These are phyloP conservation scores for Aspergillus cavernicola DNA, from an alignment of 495 filamentous ascomycete genomes.

Conservation along the genomic window DNA sequence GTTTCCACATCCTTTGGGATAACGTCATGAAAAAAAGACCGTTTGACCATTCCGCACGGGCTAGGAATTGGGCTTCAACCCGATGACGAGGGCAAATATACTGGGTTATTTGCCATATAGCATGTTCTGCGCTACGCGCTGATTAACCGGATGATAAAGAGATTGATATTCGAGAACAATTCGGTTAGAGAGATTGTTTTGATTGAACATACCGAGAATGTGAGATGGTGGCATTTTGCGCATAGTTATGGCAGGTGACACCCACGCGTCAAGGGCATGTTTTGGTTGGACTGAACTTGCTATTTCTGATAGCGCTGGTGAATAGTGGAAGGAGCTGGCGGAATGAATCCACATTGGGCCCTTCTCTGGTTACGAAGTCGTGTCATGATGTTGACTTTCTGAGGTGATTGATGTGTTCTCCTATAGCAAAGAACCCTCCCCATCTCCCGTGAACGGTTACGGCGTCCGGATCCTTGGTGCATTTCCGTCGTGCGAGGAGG, in stretches of 20 bases:
- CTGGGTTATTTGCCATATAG: constrained; percentile 61
- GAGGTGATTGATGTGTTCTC: constrained; percentile 55
- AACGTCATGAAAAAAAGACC: too few relatives aligned
- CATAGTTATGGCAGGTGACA: constrained; percentile 67
- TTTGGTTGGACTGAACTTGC: background rate
- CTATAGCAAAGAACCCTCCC: constrained; percentile 29
- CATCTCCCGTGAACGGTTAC: constrained; percentile 65
- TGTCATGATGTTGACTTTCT: constrained; percentile 87
- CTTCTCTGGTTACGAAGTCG: constrained; percentile 74
- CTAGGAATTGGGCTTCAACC: too few relatives aligned
- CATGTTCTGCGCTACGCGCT: constrained; percentile 64
- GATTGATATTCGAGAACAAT: constrained; percentile 54
- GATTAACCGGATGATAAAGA: constrained; percentile 70
- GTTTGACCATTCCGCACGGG: too few relatives aligned
- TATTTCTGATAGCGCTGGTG: too few relatives aligned
- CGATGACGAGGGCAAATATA: too few relatives aligned
- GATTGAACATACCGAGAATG: constrained; percentile 79
- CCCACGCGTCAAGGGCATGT: background rate
- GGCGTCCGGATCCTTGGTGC: constrained; percentile 50
- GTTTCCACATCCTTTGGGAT: too few relatives aligned
- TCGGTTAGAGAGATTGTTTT: constrained; percentile 70
- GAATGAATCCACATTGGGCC: constrained; percentile 1
- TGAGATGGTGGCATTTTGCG: constrained; percentile 85
- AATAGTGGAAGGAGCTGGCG: constrained; percentile 65
- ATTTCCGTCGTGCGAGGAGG: constrained; percentile 64